Base-by-base conservation (phyloP, 495 filamentous ascomycete species). In the Trichodelitschia bisporula region DNA sequence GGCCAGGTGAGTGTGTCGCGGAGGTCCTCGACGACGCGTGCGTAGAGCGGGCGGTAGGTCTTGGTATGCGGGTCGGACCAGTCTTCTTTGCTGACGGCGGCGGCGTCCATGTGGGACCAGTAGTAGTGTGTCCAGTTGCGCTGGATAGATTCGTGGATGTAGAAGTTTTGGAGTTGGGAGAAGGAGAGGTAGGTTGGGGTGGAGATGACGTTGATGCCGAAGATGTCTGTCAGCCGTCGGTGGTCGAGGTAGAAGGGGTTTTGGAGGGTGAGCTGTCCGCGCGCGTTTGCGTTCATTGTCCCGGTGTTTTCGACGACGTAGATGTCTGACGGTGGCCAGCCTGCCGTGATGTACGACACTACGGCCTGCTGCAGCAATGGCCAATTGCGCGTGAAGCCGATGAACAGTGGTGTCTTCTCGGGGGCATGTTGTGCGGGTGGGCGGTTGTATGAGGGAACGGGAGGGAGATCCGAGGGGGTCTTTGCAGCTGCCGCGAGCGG, bases 211-310 rank as follows among this genome's bases (percentile, higher is more conserved):
- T 65, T 63, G 26, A 73, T 60, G 3, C 64, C 60, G 5, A 68
- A 55, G 17, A 43, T 24, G 4, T 51, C 40, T 10, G 44, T 42
- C 12, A 73, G 49, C 0, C 51, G 46, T 0, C 51, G 50, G 43
- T 72, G 60, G 45, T 69, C 60, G 14, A 73, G 45, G 44, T 54
- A 70, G 50, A 66, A 72, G 10, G 66, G 65, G 37, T 72, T 70
- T 34, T 70, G 62, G 0, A 65, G 44, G 4, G 57, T 53, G 2
- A 72, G 50, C 18, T 52, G 45, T 1, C 62, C 59, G 9, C 53
- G 45, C 15, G 44, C 39, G 36, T 72, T 72, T 10, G 54, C 52
- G 23, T 62, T 48, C 42, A 69, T 65, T 19, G 58, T 56, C 1
- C 68, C 68, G 2, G 63, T 71, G 45, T 73, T 73, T 32, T 72